phyloP scores from a whole-genome alignment of 495 filamentous ascomycete genomes.

The Poronia punctata region DNA sequence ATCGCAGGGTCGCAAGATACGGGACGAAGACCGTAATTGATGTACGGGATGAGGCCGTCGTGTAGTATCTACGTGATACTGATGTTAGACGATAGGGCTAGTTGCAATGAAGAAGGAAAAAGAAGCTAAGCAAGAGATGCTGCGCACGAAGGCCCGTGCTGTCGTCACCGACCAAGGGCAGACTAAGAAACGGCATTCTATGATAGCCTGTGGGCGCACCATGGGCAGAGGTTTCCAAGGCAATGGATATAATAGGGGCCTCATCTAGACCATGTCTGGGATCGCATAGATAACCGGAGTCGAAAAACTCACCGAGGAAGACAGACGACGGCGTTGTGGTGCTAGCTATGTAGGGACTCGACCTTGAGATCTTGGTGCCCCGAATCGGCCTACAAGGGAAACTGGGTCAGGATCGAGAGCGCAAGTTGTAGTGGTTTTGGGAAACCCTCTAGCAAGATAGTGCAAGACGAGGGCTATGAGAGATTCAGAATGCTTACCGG shows the following conservation, averaged over 20 bases:
- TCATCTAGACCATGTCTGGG: constrained; percentile 17
- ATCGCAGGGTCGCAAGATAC: constrained; percentile 21
- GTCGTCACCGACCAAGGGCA: not conserved
- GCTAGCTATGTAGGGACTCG: constrained; percentile 25
- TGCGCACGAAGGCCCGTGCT: too few relatives aligned
- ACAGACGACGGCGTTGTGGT: constrained; percentile 28
- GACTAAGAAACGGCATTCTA: constrained; percentile 10
- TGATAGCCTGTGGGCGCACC: constrained; percentile 4
- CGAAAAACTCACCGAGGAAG: constrained; percentile 32
- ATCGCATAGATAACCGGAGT: constrained; percentile 32
- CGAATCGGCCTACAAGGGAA: constrained; percentile 21
- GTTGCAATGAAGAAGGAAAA: too few relatives aligned
- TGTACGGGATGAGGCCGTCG: constrained; percentile 3
- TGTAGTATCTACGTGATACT: constrained; percentile 3
- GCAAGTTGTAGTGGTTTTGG: constrained; percentile 1
- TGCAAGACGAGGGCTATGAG: constrained; percentile 10
- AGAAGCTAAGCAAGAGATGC: too few relatives aligned
- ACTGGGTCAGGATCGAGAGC: constrained; percentile 8
- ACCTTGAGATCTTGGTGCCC: constrained; percentile 20
- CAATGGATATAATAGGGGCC: constrained; percentile 10
- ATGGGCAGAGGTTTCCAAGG: constrained; percentile 8
- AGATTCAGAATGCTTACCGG: constrained; percentile 17
- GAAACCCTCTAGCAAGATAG: not conserved
- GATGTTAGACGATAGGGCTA: too few relatives aligned
- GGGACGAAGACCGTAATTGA: constrained; percentile 5